Evolutionary conservation across 139 green algal genomes (phyloP).

Genomic region (Spirogloea muscicola): DNA sequence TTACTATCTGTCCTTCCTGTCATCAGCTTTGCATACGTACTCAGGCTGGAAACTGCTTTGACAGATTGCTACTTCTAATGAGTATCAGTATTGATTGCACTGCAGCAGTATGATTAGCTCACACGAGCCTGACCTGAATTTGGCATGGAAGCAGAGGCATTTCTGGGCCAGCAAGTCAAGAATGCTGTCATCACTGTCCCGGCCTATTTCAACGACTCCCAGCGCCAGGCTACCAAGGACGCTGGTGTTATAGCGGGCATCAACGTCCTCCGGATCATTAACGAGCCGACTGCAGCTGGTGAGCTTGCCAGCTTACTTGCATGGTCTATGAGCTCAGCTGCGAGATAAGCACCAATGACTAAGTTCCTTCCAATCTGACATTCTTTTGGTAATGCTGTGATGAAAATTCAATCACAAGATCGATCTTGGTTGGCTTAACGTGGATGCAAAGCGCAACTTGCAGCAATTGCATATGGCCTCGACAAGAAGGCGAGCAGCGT

Average conservation of each 20-base stretch:
- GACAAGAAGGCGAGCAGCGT: slow-evolving; percentile 58
- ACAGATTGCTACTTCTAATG: too few relatives aligned
- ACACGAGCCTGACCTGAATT: too few relatives aligned
- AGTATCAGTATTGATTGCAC: not conserved
- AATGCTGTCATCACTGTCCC: not conserved
- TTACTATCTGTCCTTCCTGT: too few relatives aligned
- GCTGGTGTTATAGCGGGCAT: slow-evolving; percentile 86
- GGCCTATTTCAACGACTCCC: slow-evolving; percentile 1
- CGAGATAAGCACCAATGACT: too few relatives aligned
- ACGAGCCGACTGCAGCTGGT: slow-evolving; percentile 88
- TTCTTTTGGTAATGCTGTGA: too few relatives aligned
- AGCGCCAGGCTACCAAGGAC: slow-evolving; percentile 89
- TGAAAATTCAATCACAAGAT: too few relatives aligned
- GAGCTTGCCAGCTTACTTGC: too few relatives aligned
- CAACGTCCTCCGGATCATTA: slow-evolving; percentile 93
- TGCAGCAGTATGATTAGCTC: not conserved
- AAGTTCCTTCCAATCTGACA: too few relatives aligned
- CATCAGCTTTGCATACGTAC: too few relatives aligned
- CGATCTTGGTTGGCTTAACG: slow-evolving; percentile 81
- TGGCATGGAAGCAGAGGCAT: slow-evolving; percentile 65
- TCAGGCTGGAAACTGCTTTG: too few relatives aligned
- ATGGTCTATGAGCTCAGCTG: too few relatives aligned
- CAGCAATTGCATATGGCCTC: slow-evolving; percentile 86
- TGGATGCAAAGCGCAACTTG: slow-evolving; percentile 86
- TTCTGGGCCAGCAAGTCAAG: not conserved